Base-by-base conservation (phyloP, 345 rosid species). In the Boechera divaricarpa region DNA sequence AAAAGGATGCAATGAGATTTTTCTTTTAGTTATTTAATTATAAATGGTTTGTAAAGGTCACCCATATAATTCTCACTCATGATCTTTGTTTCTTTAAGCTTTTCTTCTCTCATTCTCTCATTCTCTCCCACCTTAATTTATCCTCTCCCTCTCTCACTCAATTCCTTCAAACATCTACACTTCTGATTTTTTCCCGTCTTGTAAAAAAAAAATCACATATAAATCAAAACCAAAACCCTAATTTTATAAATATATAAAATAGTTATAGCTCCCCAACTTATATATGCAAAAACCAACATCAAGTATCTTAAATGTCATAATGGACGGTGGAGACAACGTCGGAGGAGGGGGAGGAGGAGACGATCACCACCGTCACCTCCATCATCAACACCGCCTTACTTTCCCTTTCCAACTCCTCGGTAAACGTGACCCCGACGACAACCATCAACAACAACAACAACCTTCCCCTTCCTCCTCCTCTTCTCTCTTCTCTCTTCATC, bases 11-110 rank as follows among this genome's bases (percentile, higher is more conserved):
- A 64, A 41, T 54, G 70, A 60, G 67, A 67, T 58, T 29, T 53
- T 11, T 8, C 12, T 51, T 49, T 3, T 5, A 48, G 39, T 75
- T 57, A 7, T 59, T 28, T 58, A 24, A 4, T 2, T 67, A 11
- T 47, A 47, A 63, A 61, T 54, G 10, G 15, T 72, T 21, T 66
- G 47, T 29, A 78, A 78, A 78, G 73, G 69, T 72, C 81, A 77
- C 91, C 91, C 91, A 74, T 87, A 88, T 89, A 91, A 89, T 88
- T 91, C 87, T 86, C 86, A 82, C 90, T 88, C 95, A 86, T 89
- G 86, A 87, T 87, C 87, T 81, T 89, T 84, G 89, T 86, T 90
- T 83, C 89, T 86, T 87, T 83, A 90, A 85, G 86, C 85, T 83
- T 78, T 69, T 57, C 81, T 66, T 56, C 77, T 57, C 36, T 81